A percentile compares a stretch with the other conserved stretches of the same genome.
These are phyloP conservation scores for Chrysopogon serrulatus DNA, from an alignment of 176 grass and related monocot genomes.

Conservation along the genomic window DNA sequence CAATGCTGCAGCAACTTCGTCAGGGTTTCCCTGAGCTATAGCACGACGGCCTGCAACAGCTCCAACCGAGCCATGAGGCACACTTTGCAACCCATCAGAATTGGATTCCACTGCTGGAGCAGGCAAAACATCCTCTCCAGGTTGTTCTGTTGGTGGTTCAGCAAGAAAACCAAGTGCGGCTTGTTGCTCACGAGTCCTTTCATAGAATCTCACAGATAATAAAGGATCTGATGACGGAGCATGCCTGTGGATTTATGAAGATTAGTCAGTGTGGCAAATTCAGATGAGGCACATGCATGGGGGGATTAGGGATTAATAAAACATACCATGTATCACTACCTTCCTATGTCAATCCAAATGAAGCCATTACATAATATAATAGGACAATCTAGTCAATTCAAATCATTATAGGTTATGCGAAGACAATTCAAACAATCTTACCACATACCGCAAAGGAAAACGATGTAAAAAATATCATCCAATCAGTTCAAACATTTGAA, in stretches of 20 bases:
- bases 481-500: not conserved
- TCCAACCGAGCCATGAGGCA: slow-evolving; percentile 84
- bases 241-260: slow-evolving; percentile 30
- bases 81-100: slow-evolving; percentile 20
- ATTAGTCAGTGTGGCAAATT: not conserved
- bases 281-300: not conserved
- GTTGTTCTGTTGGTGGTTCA: slow-evolving; percentile 50
- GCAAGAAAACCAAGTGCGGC: slow-evolving; percentile 82
- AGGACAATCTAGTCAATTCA: not conserved
- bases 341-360: not conserved
- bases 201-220: slow-evolving; percentile 71
- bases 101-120: slow-evolving; percentile 30
- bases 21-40: slow-evolving; percentile 83
- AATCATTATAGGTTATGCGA: not conserved
- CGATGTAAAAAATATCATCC: not conserved
- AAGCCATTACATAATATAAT: not conserved
- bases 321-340: not conserved
- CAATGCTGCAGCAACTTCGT: slow-evolving; percentile 74
- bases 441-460: not conserved
- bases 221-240: slow-evolving; percentile 77
- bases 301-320: not conserved
- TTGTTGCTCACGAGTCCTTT: slow-evolving; percentile 79
- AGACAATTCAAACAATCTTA: not conserved
- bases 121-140: slow-evolving; percentile 34
- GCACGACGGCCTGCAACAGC: slow-evolving; percentile 76